Evolutionary conservation across 352 stramenopile genomes (phyloP), one percentile per base, ranked within the genome.

Genomic region (Pythium catenulatum): DNA sequence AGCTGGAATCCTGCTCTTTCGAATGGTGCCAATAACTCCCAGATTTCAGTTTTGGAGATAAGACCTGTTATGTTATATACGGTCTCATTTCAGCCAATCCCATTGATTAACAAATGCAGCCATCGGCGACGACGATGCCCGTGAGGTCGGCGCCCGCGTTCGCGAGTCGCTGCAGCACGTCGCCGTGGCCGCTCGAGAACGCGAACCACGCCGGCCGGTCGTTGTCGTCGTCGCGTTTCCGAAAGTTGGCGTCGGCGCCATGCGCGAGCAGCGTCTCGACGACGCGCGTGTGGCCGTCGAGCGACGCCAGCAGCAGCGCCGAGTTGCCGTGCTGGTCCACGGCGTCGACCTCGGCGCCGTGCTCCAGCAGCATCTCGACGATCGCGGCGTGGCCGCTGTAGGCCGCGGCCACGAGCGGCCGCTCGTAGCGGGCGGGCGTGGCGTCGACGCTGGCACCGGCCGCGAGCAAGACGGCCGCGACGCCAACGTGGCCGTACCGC

Each of bases 331-430:
- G 23, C 34, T 54, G 34, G 30, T 19, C 58, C 8, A 88, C 68
- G 4, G 75, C 83, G 65, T 73, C 80, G 23, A 84, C 87, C 6
- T 80, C 73, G 1, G 89, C 89, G 1, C 89, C 89, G 30, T 84
- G 52, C 19, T 82, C 86, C 19, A 92, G 36, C 27, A 94, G 79
- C 41, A 80, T 56, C 68, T 85, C 89, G 0, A 82, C 88, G 17
- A 94, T 36, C 32, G 81, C 23, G 32, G 90, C 85, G 66, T 91
- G 90, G 6, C 86, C 76, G 43, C 72, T 81, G 34, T 79, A 72
- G 2, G 89, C 84, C 17, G 91, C 91, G 52, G 87, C 90, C 9
- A 75, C 61, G 21, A 94, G 68, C 19, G 91, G 83, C 27, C 88
- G 93, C 25, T 45, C 66, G 45, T 75, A 61, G 43, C 59, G 58